phyloP scores from a whole-genome alignment of 2,329 filamentous ascomycete genomes.

The Fusarium sp. region DNA sequence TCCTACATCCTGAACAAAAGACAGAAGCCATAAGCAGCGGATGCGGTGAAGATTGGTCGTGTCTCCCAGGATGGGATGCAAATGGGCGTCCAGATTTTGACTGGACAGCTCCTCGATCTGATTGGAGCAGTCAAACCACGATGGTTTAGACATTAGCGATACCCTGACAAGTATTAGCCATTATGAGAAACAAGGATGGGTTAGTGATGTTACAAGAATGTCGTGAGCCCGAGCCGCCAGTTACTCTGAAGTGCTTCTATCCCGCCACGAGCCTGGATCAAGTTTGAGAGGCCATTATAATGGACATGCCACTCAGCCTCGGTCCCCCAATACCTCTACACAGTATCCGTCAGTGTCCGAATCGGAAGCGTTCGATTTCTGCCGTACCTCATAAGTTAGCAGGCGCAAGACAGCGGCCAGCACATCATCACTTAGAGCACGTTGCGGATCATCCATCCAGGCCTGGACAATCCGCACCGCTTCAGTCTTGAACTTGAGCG shows the following conservation, averaged over 20 bases:
- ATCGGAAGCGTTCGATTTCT: fast-evolving
- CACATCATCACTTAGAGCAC: slow-evolving; percentile 48
- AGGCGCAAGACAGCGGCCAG: slow-evolving; percentile 4
- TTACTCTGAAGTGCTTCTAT: slow-evolving; percentile 4
- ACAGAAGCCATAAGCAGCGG: slow-evolving; percentile 5
- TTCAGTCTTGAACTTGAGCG: slow-evolving; percentile 49
- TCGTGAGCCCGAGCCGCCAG: slow-evolving; percentile 14
- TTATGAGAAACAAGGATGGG: neutral
- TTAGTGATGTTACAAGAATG: neutral
- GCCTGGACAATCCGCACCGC: slow-evolving; percentile 50
- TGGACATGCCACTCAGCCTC: slow-evolving; percentile 13
- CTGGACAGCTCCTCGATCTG: slow-evolving; percentile 5
- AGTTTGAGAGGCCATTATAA: slow-evolving; percentile 7
- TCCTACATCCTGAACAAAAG: slow-evolving; percentile 6
- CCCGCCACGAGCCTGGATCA: neutral
- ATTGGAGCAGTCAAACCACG: slow-evolving; percentile 17
- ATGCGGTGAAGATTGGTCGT: neutral
- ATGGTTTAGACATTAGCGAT: slow-evolving; percentile 4
- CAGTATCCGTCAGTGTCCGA: neutral
- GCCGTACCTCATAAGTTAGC: slow-evolving; percentile 6
- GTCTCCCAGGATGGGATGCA: neutral
- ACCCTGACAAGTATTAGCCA: neutral
- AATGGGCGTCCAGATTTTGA: neutral
- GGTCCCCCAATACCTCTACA: slow-evolving; percentile 14
- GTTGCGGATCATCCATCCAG: slow-evolving; percentile 48